These are phyloP conservation scores for Flaveria brownii DNA, from an alignment of 129 eudicot species.

Conservation along the genomic window DNA sequence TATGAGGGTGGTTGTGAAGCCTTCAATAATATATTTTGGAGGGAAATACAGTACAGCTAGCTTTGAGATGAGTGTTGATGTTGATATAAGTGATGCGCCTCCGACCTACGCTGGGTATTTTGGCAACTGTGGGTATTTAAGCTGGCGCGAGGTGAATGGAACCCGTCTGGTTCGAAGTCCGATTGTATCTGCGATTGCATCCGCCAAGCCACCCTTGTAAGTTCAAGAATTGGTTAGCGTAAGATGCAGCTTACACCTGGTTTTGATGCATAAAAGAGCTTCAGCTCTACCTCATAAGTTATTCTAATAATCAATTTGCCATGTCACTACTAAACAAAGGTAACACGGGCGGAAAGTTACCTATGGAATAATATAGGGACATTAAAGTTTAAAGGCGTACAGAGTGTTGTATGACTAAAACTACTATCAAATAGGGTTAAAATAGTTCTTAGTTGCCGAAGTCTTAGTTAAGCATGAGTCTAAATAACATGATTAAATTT, in stretches of 20 bases:
- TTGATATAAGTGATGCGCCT: slow-evolving; percentile 36
- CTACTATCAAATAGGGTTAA: too few species aligned
- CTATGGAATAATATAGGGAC: too few species aligned
- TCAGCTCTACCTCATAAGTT: not conserved
- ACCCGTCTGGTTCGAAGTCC: slow-evolving; percentile 47
- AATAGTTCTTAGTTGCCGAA: too few species aligned
- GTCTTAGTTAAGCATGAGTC: too few species aligned
- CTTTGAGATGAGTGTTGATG: slow-evolving; percentile 43
- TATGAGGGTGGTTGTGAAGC: slow-evolving; percentile 39
- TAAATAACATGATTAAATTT: too few species aligned
- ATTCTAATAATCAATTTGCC: too few species aligned
- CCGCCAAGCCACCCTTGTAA: slow-evolving; percentile 20
- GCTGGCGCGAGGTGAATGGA: slow-evolving; percentile 47
- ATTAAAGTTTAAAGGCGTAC: too few species aligned
- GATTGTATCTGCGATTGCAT: slow-evolving; percentile 42
- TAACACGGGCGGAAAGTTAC: too few species aligned
- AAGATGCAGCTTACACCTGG: not conserved
- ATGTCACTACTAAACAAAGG: too few species aligned
- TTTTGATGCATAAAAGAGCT: not conserved
- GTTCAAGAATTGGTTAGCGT: not conserved
- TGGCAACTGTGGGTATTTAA: slow-evolving; percentile 48
- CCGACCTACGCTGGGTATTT: slow-evolving; percentile 37
- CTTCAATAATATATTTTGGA: slow-evolving; percentile 33
- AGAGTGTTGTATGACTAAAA: too few species aligned
- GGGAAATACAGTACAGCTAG: slow-evolving; percentile 38